A percentile compares a stretch with the other conserved stretches of the same genome.
Evolutionary conservation across 352 stramenopile species (phyloP).

Genomic region (Discostella stelligera): DNA sequence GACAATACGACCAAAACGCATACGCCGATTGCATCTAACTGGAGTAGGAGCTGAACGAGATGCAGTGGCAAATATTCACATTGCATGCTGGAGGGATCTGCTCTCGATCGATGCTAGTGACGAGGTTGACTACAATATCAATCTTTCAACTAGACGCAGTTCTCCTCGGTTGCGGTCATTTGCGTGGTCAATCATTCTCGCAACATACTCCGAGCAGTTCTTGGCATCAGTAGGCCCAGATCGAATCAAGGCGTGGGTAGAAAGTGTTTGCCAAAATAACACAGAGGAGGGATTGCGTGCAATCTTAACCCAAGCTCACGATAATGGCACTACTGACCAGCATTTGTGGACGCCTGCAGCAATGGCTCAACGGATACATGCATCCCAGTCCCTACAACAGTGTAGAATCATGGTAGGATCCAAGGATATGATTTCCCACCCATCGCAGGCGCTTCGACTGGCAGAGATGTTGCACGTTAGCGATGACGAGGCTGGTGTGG

Average conservation of each 20-base stretch:
- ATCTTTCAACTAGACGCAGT: background rate
- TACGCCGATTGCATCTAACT: conserved; percentile 59
- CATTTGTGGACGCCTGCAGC: conserved; percentile 42
- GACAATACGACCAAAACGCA: conserved; percentile 24
- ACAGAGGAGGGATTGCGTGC: conserved; percentile 44
- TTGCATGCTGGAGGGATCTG: conserved; percentile 51
- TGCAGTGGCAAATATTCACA: conserved; percentile 38
- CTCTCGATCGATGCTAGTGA: conserved; percentile 22
- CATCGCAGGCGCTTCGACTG: conserved; percentile 21
- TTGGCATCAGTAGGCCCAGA: conserved; percentile 21
- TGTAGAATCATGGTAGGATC: conserved; percentile 47
- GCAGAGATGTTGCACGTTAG: conserved; percentile 19
- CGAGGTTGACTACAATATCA: background rate
- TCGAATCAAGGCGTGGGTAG: conserved; percentile 28
- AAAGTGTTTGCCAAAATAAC: conserved; percentile 47
- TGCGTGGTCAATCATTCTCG: conserved; percentile 26
- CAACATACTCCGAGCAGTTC: conserved; percentile 57
- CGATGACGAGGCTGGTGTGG: background rate
- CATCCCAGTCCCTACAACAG: background rate
- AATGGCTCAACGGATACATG: conserved; percentile 46
- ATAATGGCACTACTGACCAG: conserved; percentile 2
- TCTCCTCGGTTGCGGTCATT: background rate
- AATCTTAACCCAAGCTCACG: conserved; percentile 52
- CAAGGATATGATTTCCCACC: conserved; percentile 50
- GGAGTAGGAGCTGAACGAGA: conserved; percentile 52